phyloP scores from a whole-genome alignment of 495 filamentous ascomycete genomes.

The Aspergillus conjunctus region DNA sequence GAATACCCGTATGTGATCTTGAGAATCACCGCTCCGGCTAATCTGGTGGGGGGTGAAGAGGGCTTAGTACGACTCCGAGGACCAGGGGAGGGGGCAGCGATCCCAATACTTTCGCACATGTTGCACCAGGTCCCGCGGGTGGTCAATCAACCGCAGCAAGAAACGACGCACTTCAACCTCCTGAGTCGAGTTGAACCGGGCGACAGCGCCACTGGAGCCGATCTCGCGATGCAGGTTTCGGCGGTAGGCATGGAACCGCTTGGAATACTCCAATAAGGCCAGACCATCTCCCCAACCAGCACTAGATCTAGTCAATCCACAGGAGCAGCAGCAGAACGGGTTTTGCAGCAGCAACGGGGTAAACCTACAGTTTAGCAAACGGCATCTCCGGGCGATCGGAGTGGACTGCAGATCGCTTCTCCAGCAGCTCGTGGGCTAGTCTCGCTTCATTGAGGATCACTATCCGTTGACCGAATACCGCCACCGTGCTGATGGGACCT shows the following conservation, averaged over 20 bases:
- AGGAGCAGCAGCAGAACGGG: no score
- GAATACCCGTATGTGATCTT: constrained; percentile 55
- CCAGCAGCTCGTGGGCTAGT: constrained; percentile 45
- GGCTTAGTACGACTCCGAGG: constrained; percentile 26
- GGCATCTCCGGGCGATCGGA: constrained; percentile 40
- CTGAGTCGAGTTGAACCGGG: constrained; percentile 41
- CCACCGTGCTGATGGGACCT: constrained; percentile 52
- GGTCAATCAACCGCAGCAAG: constrained; percentile 41
- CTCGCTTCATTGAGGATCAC: constrained; percentile 50
- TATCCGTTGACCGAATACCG: constrained; percentile 47
- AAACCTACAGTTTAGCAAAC: constrained; percentile 39
- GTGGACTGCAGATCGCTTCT: constrained; percentile 45
- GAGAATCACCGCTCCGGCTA: constrained; percentile 47
- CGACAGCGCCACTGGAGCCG: constrained; percentile 27
- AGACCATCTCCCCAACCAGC: constrained; percentile 40
- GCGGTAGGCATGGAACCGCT: constrained; percentile 38
- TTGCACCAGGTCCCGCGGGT: constrained; percentile 33
- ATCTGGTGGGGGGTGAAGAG: constrained; percentile 22
- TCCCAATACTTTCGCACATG: constrained; percentile 40
- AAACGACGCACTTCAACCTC: constrained; percentile 46
- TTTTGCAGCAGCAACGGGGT: not conserved
- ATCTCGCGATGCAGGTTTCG: constrained; percentile 34
- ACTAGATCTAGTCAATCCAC: not conserved
- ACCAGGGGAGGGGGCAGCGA: not conserved
- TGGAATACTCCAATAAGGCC: constrained; percentile 36